Evolutionary conservation across 129 eudicot genomes (phyloP).

Genomic region (Pittosporum tobira): DNA sequence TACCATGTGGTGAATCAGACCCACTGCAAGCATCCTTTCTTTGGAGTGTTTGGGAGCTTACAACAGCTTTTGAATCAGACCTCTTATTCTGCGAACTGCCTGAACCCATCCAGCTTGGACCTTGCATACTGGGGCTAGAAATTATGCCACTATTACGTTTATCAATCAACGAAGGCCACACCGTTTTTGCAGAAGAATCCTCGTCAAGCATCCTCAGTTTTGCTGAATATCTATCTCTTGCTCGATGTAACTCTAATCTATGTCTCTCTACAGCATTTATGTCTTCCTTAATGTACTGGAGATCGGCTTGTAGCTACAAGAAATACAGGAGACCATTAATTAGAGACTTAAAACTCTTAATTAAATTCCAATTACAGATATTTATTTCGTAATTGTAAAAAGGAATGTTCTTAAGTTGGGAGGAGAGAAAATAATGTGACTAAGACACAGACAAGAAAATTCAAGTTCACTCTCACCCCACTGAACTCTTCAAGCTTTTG

Average conservation of each 20-base stretch:
- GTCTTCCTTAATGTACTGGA: conserved; percentile 76
- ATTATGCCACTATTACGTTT: conserved; percentile 32
- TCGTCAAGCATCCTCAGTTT: conserved; percentile 48
- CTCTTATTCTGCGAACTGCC: conserved; percentile 27
- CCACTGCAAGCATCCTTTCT: conserved; percentile 40
- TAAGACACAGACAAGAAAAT: background rate
- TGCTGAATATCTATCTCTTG: conserved; percentile 45
- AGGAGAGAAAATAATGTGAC: background rate
- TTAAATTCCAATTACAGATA: background rate
- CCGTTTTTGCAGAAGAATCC: conserved; percentile 34
- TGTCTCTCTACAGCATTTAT: conserved; percentile 64
- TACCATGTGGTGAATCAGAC: conserved; percentile 40
- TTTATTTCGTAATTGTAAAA: background rate
- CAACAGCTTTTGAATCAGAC: conserved; percentile 36
- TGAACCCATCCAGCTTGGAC: conserved; percentile 23
- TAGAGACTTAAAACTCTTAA: background rate
- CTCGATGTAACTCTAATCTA: conserved; percentile 48
- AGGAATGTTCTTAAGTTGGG: background rate
- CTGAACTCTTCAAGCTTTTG: conserved; percentile 84
- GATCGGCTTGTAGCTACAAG: conserved; percentile 70
- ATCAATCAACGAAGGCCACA: conserved; percentile 55
- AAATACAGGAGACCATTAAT: conserved; percentile 7
- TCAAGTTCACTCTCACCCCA: conserved; percentile 41
- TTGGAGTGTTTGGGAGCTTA: conserved; percentile 27
- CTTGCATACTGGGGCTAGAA: conserved; percentile 21